These are phyloP conservation scores for Nakazawaea molendinolei DNA, from an alignment of 805 yeast genomes.

Conservation along the genomic window DNA sequence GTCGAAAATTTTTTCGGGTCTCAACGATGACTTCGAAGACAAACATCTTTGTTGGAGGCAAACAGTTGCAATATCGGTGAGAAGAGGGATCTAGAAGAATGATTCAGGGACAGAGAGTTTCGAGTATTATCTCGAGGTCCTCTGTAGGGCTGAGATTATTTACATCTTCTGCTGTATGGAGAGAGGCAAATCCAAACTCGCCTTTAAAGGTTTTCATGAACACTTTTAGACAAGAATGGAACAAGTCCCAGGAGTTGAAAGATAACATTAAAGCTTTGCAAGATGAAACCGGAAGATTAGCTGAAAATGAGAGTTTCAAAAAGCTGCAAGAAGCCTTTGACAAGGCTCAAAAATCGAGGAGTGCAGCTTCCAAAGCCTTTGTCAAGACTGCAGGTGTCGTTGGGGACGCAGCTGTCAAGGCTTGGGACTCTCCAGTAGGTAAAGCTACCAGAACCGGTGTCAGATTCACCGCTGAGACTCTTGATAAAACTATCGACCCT, in stretches of 20 bases:
- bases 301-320: conserved; percentile 90
- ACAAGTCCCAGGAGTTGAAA: conserved; percentile 82
- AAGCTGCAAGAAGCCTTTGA: conserved; percentile 90
- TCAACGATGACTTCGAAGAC: no score
- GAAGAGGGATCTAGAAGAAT: no score
- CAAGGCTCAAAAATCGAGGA: conserved; percentile 66
- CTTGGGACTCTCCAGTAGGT: conserved; percentile 96
- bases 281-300: conserved; percentile 91
- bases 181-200: conserved; percentile 42
- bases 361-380: conserved; percentile 60
- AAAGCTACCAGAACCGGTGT: conserved; percentile 83
- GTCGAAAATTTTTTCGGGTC: no score
- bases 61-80: no score
- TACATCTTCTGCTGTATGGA: no score
- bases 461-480: conserved; percentile 71
- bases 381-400: conserved; percentile 90
- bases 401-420: conserved; percentile 81
- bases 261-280: conserved; percentile 90
- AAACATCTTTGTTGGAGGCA: no score
- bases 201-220: conserved; percentile 92
- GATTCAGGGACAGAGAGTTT: no score
- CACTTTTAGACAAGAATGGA: conserved; percentile 87
- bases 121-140: no score
- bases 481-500: conserved; percentile 89
- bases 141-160: no score